A percentile compares a stretch with the other conserved stretches of the same genome.
These are phyloP conservation scores for Climacium dendroides DNA, from an alignment of 225 moss, liverwort and hornwort species.

Conservation along the genomic window DNA sequence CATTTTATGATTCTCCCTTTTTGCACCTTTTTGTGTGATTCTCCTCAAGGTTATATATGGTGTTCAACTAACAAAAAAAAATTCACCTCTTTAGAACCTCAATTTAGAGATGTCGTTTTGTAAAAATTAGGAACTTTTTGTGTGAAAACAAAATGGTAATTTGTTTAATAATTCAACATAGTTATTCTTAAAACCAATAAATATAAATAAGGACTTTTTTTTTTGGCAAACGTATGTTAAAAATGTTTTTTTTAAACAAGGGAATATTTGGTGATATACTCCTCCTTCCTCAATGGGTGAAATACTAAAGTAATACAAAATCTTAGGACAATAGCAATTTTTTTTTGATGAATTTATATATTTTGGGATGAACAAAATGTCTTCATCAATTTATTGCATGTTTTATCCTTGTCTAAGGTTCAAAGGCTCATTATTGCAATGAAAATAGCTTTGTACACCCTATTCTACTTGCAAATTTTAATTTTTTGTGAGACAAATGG, in stretches of 20 bases:
- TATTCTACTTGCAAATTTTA: rapidly evolving
- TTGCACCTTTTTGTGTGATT: too few relatives aligned
- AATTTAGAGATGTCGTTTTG: not conserved
- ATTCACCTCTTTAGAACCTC: not conserved
- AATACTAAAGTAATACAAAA: not conserved
- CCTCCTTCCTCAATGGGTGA: rapidly evolving
- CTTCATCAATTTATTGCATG: not conserved
- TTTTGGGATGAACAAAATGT: not conserved
- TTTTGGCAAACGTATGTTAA: not conserved
- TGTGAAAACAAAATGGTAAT: rapidly evolving
- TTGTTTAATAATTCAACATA: not conserved
- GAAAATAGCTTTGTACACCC: not conserved
- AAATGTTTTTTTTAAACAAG: rapidly evolving
- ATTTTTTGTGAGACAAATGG: too few relatives aligned
- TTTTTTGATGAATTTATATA: not conserved
- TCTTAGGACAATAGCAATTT: not conserved
- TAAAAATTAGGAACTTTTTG: not conserved
- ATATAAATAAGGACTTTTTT: not conserved
- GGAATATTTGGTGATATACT: not conserved
- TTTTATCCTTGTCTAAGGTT: not conserved
- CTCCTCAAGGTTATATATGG: too few relatives aligned
- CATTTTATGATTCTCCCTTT: not conserved
- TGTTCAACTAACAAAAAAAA: not conserved
- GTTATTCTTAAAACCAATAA: not conserved
- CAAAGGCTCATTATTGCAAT: not conserved